phyloP scores from a whole-genome alignment of 805 yeast genomes.

The Saturnispora dispora region DNA sequence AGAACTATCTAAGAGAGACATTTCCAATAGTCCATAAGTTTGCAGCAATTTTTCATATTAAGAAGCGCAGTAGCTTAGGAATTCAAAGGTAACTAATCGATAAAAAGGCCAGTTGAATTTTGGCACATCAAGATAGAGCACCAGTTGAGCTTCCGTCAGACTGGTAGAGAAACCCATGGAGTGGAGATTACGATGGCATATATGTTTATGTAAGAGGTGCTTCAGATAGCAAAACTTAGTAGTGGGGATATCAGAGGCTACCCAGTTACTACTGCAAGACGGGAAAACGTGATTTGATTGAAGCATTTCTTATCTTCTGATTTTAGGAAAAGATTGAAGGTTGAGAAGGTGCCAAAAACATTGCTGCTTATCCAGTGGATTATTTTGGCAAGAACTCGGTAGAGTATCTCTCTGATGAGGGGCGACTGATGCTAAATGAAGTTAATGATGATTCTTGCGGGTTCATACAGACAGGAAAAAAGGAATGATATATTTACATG shows the following conservation, averaged over 20 bases:
- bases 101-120: slow-evolving; percentile 36
- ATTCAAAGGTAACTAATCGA: slow-evolving; percentile 32
- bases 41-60: slow-evolving; percentile 31
- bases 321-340: slow-evolving; percentile 76
- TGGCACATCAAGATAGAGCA: slow-evolving; percentile 43
- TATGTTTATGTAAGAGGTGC: slow-evolving; percentile 32
- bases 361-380: slow-evolving; percentile 27
- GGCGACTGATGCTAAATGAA: slow-evolving; percentile 28
- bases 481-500: slow-evolving; percentile 33
- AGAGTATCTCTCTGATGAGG: slow-evolving; percentile 36
- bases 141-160: slow-evolving; percentile 36
- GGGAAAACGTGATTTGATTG: slow-evolving; percentile 47
- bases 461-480: slow-evolving; percentile 37
- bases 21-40: slow-evolving; percentile 31
- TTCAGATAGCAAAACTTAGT: slow-evolving; percentile 35
- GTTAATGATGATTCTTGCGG: slow-evolving; percentile 31
- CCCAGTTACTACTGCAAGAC: slow-evolving; percentile 40
- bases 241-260: slow-evolving; percentile 42
- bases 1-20: slow-evolving; percentile 28
- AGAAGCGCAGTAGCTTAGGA: slow-evolving; percentile 35
- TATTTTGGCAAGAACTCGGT: slow-evolving; percentile 34
- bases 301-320: slow-evolving; percentile 55
- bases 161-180: slow-evolving; percentile 32
- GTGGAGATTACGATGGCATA: slow-evolving; percentile 30
- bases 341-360: slow-evolving; percentile 45